Evolutionary conservation across 495 filamentous ascomycete species (phyloP).

Genomic region (Aspergillus sclerotioniger): DNA sequence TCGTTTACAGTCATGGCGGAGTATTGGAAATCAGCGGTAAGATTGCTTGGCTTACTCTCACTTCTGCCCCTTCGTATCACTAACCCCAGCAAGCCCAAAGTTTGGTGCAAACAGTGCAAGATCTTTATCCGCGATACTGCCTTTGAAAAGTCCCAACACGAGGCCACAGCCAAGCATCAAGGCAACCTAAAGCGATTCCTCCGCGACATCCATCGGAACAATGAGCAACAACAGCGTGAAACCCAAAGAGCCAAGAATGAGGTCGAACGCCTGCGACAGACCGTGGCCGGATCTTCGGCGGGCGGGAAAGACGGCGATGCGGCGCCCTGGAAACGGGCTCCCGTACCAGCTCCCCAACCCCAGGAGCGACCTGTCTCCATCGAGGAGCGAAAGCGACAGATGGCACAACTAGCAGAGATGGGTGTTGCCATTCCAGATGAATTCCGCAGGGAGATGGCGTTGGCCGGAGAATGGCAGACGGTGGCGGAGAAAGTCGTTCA

Average conservation of each 20-base stretch:
- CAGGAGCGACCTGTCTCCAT: constrained; percentile 44
- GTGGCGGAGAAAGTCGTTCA: constrained; percentile 54
- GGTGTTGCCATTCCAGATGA: constrained; percentile 84
- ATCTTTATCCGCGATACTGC: constrained; percentile 88
- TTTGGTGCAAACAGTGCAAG: constrained; percentile 98
- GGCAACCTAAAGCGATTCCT: constrained; percentile 84
- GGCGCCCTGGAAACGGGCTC: constrained; percentile 27
- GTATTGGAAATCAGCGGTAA: constrained; percentile 96
- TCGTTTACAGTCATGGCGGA: constrained; percentile 68
- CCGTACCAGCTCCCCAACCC: constrained; percentile 22
- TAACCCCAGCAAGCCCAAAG: constrained; percentile 59
- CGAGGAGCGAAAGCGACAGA: constrained; percentile 76
- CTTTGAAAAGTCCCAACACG: constrained; percentile 86
- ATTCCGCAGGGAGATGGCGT: constrained; percentile 72
- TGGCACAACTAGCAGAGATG: constrained; percentile 83
- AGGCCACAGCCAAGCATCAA: constrained; percentile 87
- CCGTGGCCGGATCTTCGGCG: constrained; percentile 52
- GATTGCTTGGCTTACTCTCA: constrained; percentile 10
- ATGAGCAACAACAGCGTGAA: constrained; percentile 74
- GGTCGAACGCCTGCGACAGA: constrained; percentile 78
- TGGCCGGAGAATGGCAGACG: constrained; percentile 89
- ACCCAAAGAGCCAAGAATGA: constrained; percentile 80
- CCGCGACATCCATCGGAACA: constrained; percentile 76
- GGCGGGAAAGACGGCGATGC: constrained; percentile 22
- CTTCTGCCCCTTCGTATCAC: not conserved